These are phyloP conservation scores for Stachybotrys chartarum DNA, from an alignment of 2,329 filamentous ascomycete species.

Conservation along the genomic window DNA sequence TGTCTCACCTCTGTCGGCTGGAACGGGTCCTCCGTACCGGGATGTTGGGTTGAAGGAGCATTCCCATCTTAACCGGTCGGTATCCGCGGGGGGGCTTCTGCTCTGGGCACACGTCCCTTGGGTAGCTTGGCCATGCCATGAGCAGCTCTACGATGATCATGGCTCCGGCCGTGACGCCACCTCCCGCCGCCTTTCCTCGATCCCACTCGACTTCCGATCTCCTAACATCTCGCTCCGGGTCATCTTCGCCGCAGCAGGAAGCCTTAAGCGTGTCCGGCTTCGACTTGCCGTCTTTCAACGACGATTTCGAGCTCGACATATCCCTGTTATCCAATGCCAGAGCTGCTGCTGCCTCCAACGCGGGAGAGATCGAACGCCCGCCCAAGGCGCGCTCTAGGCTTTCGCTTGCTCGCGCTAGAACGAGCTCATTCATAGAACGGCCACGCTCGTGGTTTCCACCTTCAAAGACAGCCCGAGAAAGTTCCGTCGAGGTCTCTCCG, in stretches of 20 bases:
- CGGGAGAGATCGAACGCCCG: background rate
- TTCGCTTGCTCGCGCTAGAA: slow-evolving; percentile 25
- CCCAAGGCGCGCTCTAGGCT: slow-evolving; percentile 4
- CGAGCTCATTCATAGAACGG: slow-evolving; percentile 39
- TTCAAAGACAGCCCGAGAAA: slow-evolving; percentile 30
- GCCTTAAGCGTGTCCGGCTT: slow-evolving; percentile 30
- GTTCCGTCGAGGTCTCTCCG: slow-evolving; percentile 10
- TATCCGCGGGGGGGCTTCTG: background rate
- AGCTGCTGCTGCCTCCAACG: background rate
- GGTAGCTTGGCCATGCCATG: slow-evolving; percentile 23
- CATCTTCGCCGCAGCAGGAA: slow-evolving; percentile 10
- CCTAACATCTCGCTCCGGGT: slow-evolving; percentile 13
- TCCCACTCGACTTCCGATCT: slow-evolving; percentile 13
- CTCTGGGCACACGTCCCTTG: background rate
- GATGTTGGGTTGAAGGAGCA: background rate
- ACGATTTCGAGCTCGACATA: slow-evolving; percentile 40
- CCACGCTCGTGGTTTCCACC: slow-evolving; percentile 46
- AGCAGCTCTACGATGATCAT: slow-evolving; percentile 28
- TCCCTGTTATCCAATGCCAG: slow-evolving; percentile 11
- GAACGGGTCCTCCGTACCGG: background rate
- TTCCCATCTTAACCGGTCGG: background rate
- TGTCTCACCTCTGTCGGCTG: background rate
- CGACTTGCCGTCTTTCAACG: slow-evolving; percentile 46
- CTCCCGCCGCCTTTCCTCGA: slow-evolving; percentile 24
- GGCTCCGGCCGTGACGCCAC: slow-evolving; percentile 27